Evolutionary conservation across 805 yeast genomes (phyloP), one percentile per base, ranked within the genome.

Genomic region (Saccharomycopsis fermentans): DNA sequence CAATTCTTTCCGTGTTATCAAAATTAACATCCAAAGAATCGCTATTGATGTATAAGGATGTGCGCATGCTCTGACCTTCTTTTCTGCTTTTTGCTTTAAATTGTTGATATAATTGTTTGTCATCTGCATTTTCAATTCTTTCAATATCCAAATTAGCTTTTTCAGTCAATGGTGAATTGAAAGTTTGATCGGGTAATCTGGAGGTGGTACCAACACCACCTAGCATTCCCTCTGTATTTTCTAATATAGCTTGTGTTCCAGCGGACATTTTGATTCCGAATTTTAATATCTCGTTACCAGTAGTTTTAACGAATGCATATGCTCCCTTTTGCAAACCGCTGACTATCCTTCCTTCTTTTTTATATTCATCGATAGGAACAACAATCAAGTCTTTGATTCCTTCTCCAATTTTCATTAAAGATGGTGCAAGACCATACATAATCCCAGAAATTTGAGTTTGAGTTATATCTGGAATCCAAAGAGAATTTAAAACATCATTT

Each of bases 401-500:
- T 2, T 86, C 77, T 0, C 96, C 91, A 29, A 92, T 78, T 60
- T 85, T 82, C 14, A 87, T 84, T 27, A 90, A 73, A 0, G 96
- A 83, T 0, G 97, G 92, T 0, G 91, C 85, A 29, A 94, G 72
- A 0, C 98, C 99, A 0, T 90, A 81, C 16, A 94, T 70, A 6
- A 94, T 84, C 1, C 90, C 92, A 6, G 83, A 80, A 12, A 94
- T 70, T 70, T 92, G 98, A 35, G 84, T 84, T n/a, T 80, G 77
- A 50, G 83, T 82, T 59, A 92, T 87, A 68, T 90, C 95, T 0
- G 97, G 97, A 67, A 84, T 80, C 96, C 97, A 94, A 6, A 80
- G 74, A n/a, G 78, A 81, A 59, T 82, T 82, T 43, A 94, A 73
- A 16, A 77, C 68, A 14, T 67, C 66, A 6, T 81, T 79, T 14